These are phyloP conservation scores for Globisporangium okanoganense DNA, from an alignment of 352 stramenopile genomes.

Conservation along the genomic window DNA sequence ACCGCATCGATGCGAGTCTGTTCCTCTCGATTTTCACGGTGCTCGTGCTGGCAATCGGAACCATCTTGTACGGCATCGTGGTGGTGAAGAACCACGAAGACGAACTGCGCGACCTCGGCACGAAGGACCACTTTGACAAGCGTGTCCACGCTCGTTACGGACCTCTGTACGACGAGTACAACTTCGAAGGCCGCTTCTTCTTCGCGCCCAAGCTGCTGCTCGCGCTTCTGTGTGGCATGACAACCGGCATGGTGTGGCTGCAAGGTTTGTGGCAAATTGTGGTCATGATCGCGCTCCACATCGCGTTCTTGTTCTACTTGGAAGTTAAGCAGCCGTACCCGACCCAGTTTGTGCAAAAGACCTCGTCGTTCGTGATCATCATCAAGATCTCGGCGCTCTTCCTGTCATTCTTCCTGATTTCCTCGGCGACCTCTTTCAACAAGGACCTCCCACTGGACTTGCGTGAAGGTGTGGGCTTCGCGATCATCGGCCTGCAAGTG, in stretches of 20 bases:
- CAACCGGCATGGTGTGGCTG: constrained; percentile 78
- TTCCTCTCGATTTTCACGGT: constrained; percentile 65
- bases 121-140: constrained; percentile 85
- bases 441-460: constrained; percentile 66
- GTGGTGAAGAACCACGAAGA: constrained; percentile 77
- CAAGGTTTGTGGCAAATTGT: constrained; percentile 71
- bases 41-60: constrained; percentile 69
- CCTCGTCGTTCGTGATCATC: constrained; percentile 85
- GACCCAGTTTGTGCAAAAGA: constrained; percentile 79
- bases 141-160: constrained; percentile 75
- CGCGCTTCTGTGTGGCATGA: constrained; percentile 70
- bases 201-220: constrained; percentile 83
- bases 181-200: constrained; percentile 83
- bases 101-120: constrained; percentile 74
- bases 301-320: constrained; percentile 77
- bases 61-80: constrained; percentile 70
- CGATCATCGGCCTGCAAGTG: constrained; percentile 77
- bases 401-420: constrained; percentile 78
- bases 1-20: constrained; percentile 49
- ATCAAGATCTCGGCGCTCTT: constrained; percentile 88
- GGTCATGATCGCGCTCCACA: constrained; percentile 70
- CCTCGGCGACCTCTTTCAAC: constrained; percentile 61
- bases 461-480: constrained; percentile 72
- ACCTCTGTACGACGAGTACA: constrained; percentile 86
- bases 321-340: constrained; percentile 83